These are phyloP conservation scores for Debaryomyces maramus DNA, from an alignment of 805 yeast species.

Conservation along the genomic window DNA sequence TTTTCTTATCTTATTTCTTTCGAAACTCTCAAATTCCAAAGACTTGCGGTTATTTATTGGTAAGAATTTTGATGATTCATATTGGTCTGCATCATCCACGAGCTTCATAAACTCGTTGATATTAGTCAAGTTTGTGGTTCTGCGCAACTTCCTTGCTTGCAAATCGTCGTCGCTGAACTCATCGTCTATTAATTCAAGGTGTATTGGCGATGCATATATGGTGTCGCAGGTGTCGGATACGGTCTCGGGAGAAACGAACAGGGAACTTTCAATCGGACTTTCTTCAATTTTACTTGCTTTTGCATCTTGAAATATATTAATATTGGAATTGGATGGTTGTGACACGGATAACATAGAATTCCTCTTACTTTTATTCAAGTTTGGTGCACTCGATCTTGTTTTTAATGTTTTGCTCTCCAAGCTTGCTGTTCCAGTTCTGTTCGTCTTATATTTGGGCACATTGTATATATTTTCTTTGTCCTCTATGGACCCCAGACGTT, in stretches of 20 bases:
- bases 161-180: slow-evolving; percentile 6
- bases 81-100: slow-evolving; percentile 8
- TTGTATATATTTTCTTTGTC: slow-evolving; percentile 16
- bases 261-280: not conserved
- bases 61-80: slow-evolving; percentile 8
- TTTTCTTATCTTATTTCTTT: slow-evolving; percentile 12
- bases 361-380: slow-evolving; percentile 14
- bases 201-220: not conserved
- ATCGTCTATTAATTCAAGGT: slow-evolving; percentile 4
- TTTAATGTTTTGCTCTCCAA: slow-evolving; percentile 11
- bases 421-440: not conserved
- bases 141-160: slow-evolving; percentile 8
- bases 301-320: not conserved
- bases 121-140: slow-evolving; percentile 18
- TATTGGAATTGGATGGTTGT: not conserved
- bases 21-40: slow-evolving; percentile 19
- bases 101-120: slow-evolving; percentile 16
- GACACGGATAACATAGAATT: slow-evolving; percentile 8
- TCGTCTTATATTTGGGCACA: not conserved
- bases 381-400: slow-evolving; percentile 24
- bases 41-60: slow-evolving; percentile 21
- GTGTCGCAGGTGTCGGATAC: slow-evolving; percentile 1
- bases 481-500: slow-evolving; percentile 3
- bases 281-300: not conserved
- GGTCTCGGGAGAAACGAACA: not conserved